A percentile compares a stretch with the other conserved stretches of the same genome.
Conservation (phyloP, 2,329 filamentous ascomycete genomes). For the Fusarium torulosum region DNA sequence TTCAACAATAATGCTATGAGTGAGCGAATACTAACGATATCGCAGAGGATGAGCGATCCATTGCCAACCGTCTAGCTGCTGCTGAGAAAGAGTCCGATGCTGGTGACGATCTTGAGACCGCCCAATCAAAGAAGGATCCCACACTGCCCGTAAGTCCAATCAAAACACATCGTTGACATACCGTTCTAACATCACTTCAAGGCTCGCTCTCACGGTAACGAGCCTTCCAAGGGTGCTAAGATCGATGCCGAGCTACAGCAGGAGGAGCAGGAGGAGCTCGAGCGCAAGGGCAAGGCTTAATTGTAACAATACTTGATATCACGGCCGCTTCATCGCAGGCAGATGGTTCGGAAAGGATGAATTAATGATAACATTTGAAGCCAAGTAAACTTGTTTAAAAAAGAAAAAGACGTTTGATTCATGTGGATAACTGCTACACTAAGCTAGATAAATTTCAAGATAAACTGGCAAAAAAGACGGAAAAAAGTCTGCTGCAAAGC, state of each 20-base stretch:
- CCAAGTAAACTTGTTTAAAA: not conserved
- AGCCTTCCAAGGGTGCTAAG: slow-evolving; percentile 78
- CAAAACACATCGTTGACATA: not conserved
- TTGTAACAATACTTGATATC: slow-evolving; percentile 11
- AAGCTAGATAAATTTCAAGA: not conserved
- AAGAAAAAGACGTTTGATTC: too few species aligned
- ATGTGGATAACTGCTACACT: not conserved
- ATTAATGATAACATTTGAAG: slow-evolving; percentile 31
- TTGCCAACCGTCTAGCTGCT: slow-evolving; percentile 77
- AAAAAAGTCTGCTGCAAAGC: too few species aligned
- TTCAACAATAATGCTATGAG: slow-evolving; percentile 56
- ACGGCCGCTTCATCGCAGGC: slow-evolving; percentile 16
- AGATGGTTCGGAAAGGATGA: slow-evolving; percentile 17
- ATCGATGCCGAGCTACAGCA: slow-evolving; percentile 76
- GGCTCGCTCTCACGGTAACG: slow-evolving; percentile 77
- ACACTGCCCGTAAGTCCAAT: slow-evolving; percentile 66
- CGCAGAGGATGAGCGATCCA: slow-evolving; percentile 76
- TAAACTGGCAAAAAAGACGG: too few species aligned
- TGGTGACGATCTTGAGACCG: slow-evolving; percentile 59
- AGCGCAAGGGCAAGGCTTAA: slow-evolving; percentile 64
- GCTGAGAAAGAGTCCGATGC: slow-evolving; percentile 64
- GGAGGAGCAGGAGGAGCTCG: slow-evolving; percentile 75
- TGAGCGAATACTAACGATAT: not conserved
- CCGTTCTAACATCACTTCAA: slow-evolving; percentile 43
- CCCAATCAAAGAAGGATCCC: slow-evolving; percentile 68